Evolutionary conservation across 225 moss, liverwort and hornwort genomes (phyloP).

Genomic region (Lunularia cruciata): DNA sequence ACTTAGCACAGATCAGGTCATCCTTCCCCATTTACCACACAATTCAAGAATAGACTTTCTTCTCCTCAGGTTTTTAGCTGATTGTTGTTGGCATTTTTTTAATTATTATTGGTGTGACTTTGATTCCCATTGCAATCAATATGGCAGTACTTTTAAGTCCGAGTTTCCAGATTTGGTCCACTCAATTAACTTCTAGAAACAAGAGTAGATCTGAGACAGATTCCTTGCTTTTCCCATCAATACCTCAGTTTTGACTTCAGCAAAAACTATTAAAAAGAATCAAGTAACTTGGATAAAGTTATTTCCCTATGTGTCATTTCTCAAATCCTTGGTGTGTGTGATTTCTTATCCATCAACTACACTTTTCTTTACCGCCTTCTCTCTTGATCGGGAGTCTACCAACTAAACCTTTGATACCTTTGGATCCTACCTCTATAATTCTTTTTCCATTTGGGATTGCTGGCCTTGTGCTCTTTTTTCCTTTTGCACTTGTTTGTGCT

Average conservation of each 20-base stretch:
- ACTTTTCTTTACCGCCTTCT: constrained; percentile 6
- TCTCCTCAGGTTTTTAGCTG: too few species aligned
- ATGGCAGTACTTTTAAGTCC: constrained; percentile 1
- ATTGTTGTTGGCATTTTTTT: too few species aligned
- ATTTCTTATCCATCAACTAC: neutral
- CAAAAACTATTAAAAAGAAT: neutral
- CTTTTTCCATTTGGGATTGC: too few species aligned
- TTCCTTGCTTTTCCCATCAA: neutral
- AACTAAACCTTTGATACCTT: neutral
- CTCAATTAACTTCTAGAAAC: neutral
- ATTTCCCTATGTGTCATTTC: neutral
- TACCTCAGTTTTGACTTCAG: neutral
- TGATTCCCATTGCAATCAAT: neutral
- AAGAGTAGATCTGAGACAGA: neutral
- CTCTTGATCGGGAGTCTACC: constrained; percentile 1
- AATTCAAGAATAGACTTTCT: too few species aligned
- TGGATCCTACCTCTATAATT: too few species aligned
- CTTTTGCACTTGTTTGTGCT: too few species aligned
- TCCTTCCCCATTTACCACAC: too few species aligned
- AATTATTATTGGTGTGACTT: too few species aligned
- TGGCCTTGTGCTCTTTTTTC: too few species aligned
- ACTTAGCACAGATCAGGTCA: too few species aligned
- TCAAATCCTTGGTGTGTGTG: neutral
- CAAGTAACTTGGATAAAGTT: neutral
- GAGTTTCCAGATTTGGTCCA: constrained; percentile 5